Evolutionary conservation across 108 stramenopile species (phyloP).

Genomic region (Fistulifera solaris): DNA sequence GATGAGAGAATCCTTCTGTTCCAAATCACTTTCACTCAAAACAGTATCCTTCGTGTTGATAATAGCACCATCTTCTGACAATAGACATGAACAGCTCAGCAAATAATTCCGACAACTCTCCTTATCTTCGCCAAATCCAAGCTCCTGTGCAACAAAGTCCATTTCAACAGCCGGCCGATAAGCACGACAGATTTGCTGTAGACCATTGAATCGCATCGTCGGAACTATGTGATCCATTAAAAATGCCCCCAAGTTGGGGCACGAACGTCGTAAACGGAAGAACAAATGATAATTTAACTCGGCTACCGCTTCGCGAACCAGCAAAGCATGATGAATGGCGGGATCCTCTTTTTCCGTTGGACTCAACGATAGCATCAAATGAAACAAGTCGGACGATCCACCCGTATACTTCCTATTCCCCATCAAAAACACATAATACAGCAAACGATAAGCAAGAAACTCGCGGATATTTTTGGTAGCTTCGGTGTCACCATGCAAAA

Average conservation of each 20-base stretch:
- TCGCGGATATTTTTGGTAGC: slow-evolving; percentile 47
- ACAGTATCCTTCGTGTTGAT: slow-evolving; percentile 7
- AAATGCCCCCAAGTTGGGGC: slow-evolving; percentile 46
- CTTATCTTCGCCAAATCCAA: slow-evolving; percentile 41
- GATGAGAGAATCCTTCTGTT: slow-evolving; percentile 8
- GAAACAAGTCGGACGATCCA: slow-evolving; percentile 51
- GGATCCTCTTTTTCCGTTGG: slow-evolving; percentile 33
- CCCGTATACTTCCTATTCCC: slow-evolving; percentile 57
- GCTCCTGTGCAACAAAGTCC: slow-evolving; percentile 32
- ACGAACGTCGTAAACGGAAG: slow-evolving; percentile 37
- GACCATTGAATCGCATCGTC: slow-evolving; percentile 38
- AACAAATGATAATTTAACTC: slow-evolving; percentile 54
- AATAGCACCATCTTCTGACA: slow-evolving; percentile 1
- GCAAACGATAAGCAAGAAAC: slow-evolving; percentile 71
- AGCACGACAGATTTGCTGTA: slow-evolving; percentile 50
- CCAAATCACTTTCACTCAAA: slow-evolving; percentile 3
- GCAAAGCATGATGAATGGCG: slow-evolving; percentile 51
- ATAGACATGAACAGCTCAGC: not conserved
- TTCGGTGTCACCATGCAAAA: slow-evolving; percentile 13
- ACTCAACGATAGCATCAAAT: slow-evolving; percentile 49
- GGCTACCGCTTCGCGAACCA: slow-evolving; percentile 64
- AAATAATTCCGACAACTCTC: not conserved
- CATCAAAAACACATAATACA: slow-evolving; percentile 71
- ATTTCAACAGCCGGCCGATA: slow-evolving; percentile 53
- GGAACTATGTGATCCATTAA: slow-evolving; percentile 63